Base-by-base conservation (phyloP, 257 asterid species). In the Coffea canephora region DNA sequence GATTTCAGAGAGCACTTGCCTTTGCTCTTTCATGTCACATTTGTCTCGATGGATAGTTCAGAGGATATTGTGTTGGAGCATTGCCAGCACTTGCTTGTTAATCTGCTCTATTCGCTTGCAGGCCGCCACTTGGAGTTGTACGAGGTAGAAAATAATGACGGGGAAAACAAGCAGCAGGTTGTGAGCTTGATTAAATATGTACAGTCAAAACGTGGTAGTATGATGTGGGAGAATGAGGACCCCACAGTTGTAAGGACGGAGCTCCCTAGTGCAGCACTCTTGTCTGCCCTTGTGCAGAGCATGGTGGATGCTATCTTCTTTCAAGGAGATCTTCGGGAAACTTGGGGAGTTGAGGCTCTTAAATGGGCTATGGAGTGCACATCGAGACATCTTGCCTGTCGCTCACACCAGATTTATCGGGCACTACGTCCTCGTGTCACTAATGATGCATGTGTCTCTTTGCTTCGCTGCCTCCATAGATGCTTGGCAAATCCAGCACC, bases 281-380 rank as follows among this genome's bases (percentile, higher is more conserved):
- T 96, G 84, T 96, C 99, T 23, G 97, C 99, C 77, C 94, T 96
- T 46, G 99, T 96, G 72, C 98, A 94, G 86, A 96, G 99, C 88
- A 96, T 96, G 99, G 99, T 96, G 76, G 98, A 96, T 54, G 98
- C 99, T 11, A 96, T 96, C 49, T 96, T 96, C 81, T 96, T 94
- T 89, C 99, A 96, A 89, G 99, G 99, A 66, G 99, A 96, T 89
- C 94, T 96, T n/a, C 88, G 98, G 81, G 99, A 96, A 90, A 96
- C 97, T 36, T 96, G 98, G 98, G 99, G 98, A 39, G 92, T 89
- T 5, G 98, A 96, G 83, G 98, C 99, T 71, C 97, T 96, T 74
- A 96, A 94, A 85, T 96, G 99, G 99, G 99, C 99, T 41, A 96
- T 96, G 99, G 99, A 96, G 77, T 94, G 99, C 90, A 96, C 99